Evolutionary conservation across 495 filamentous ascomycete species (phyloP).

Genomic region (Lindgomyces ingoldianus): DNA sequence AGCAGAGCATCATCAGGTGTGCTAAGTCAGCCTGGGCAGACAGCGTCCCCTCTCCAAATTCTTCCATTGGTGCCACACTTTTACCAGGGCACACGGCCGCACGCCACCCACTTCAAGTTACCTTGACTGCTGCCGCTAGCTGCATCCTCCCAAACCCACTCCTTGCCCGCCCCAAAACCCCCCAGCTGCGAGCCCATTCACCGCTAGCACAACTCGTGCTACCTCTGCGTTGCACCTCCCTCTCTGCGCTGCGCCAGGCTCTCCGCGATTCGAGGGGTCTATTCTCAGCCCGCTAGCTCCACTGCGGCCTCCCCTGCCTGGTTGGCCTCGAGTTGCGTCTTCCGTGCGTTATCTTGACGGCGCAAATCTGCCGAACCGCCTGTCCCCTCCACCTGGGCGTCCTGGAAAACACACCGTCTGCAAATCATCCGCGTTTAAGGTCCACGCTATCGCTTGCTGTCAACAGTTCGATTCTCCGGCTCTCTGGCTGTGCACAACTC

Average conservation of each 20-base stretch:
- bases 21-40: conserved; percentile 32
- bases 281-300: conserved; percentile 10
- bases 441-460: conserved; percentile 41
- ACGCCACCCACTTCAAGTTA: conserved; percentile 29
- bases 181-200: conserved; percentile 24
- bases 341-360: conserved; percentile 38
- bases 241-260: conserved; percentile 26
- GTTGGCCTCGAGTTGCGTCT: conserved; percentile 30
- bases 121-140: conserved; percentile 28
- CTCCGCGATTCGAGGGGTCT: conserved; percentile 35
- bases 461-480: conserved; percentile 42
- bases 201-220: conserved; percentile 37
- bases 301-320: conserved; percentile 7
- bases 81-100: conserved; percentile 21
- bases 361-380: conserved; percentile 38
- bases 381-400: conserved; percentile 34
- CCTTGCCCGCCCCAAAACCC: conserved; percentile 1
- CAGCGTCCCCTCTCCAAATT: conserved; percentile 2
- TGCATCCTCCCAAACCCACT: conserved; percentile 25
- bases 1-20: conserved; percentile 34
- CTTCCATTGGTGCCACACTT: conserved; percentile 33
- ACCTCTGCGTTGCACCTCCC: conserved; percentile 36
- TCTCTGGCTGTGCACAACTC: conserved; percentile 36
- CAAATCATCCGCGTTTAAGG: conserved; percentile 47
- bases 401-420: conserved; percentile 38